Percentiles rank a stretch among this genome's conserved stretches.
Evolutionary conservation across 1,284 basidiomycete species (phyloP).

Genomic region (Trichosporon faecale): DNA sequence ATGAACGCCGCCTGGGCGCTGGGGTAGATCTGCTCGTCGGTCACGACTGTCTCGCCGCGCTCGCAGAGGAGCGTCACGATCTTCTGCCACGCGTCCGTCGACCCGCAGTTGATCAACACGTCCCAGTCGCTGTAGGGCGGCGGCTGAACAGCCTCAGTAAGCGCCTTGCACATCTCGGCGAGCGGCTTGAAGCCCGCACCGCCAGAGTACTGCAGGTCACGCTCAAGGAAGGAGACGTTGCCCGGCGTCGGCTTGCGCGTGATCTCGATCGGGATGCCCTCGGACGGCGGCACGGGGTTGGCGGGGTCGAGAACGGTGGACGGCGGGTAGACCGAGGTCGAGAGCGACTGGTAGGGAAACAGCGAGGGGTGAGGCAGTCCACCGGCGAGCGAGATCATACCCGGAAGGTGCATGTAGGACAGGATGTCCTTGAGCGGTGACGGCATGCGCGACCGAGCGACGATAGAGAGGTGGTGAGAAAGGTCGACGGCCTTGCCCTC

Average conservation of each 20-base stretch:
- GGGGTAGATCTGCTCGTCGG: slow-evolving; percentile 55
- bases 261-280: slow-evolving; percentile 60
- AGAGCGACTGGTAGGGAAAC: slow-evolving; percentile 44
- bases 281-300: slow-evolving; percentile 49
- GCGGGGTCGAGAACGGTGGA: slow-evolving; percentile 52
- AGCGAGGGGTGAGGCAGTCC: slow-evolving; percentile 45
- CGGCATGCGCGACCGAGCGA: slow-evolving; percentile 56
- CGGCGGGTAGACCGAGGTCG: slow-evolving; percentile 31
- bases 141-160: slow-evolving; percentile 60
- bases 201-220: slow-evolving; percentile 63
- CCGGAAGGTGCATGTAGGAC: slow-evolving; percentile 28
- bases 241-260: slow-evolving; percentile 34
- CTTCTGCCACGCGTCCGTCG: slow-evolving; percentile 63
- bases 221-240: slow-evolving; percentile 7
- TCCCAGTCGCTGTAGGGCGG: slow-evolving; percentile 64
- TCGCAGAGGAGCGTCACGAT: slow-evolving; percentile 61
- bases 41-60: slow-evolving; percentile 65
- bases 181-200: slow-evolving; percentile 32
- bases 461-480: slow-evolving; percentile 58
- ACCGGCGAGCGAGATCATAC: slow-evolving; percentile 39
- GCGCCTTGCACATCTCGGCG: slow-evolving; percentile 51
- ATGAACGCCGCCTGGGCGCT: slow-evolving; percentile 38
- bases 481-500: slow-evolving; percentile 54
- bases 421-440: slow-evolving; percentile 62
- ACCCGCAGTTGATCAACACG: slow-evolving; percentile 63